These are phyloP conservation scores for Chrysoporthe deuterocubensis DNA, from an alignment of 2,329 filamentous ascomycete species.

Conservation along the genomic window DNA sequence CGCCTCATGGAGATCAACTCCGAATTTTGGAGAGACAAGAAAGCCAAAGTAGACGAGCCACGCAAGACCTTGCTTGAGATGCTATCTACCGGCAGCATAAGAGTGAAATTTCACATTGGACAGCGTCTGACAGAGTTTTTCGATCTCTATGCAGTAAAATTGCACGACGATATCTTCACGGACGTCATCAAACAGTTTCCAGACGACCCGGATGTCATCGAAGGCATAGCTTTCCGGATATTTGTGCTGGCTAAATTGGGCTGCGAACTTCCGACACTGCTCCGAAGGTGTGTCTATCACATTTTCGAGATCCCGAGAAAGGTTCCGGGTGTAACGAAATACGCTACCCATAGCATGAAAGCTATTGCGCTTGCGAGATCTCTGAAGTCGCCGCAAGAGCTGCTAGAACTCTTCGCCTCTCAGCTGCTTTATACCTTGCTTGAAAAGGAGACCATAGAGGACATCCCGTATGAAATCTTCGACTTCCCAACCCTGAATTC, in stretches of 20 bases:
- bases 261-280: conserved; percentile 81
- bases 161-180: conserved; percentile 82
- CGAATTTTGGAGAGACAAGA: conserved; percentile 62
- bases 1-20: conserved; percentile 69
- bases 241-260: conserved; percentile 77
- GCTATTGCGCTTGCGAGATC: conserved; percentile 68
- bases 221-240: conserved; percentile 85
- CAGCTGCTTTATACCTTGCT: conserved; percentile 94
- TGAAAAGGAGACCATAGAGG: conserved; percentile 64
- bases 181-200: conserved; percentile 85
- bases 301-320: conserved; percentile 89
- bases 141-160: conserved; percentile 76
- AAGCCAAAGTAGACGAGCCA: conserved; percentile 46
- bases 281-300: conserved; percentile 87
- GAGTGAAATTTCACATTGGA: conserved; percentile 77
- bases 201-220: conserved; percentile 68
- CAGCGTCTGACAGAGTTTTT: conserved; percentile 75
- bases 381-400: conserved; percentile 66
- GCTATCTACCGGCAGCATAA: conserved; percentile 66
- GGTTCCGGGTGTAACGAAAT: conserved; percentile 64
- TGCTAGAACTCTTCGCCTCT: conserved; percentile 85
- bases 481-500: conserved; percentile 72
- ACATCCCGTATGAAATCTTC: conserved; percentile 85
- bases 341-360: conserved; percentile 74
- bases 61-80: conserved; percentile 42